phyloP scores from a whole-genome alignment of 2,329 filamentous ascomycete genomes.

The Aspergillus tamarii region DNA sequence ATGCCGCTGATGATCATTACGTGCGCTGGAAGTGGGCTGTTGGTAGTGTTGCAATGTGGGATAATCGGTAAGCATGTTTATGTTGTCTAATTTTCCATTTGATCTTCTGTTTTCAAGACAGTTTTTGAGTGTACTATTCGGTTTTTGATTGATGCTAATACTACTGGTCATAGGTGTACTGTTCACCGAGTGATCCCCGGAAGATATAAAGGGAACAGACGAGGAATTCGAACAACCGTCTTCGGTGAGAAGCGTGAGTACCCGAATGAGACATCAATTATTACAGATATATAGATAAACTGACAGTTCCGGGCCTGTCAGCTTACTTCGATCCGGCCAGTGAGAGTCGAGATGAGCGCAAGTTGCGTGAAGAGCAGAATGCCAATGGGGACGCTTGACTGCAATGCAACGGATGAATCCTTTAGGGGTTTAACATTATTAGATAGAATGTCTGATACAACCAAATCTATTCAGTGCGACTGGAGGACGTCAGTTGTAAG shows the following conservation, averaged over 20 bases:
- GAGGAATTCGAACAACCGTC: conserved; percentile 19
- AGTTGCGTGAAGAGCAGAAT: not conserved
- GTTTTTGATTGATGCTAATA: not conserved
- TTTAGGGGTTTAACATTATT: not conserved
- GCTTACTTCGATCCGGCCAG: not conserved
- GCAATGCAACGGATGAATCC: not conserved
- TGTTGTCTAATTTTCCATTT: not conserved
- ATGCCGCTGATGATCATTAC: conserved; percentile 54
- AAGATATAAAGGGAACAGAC: conserved; percentile 2
- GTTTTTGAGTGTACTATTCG: too few species aligned
- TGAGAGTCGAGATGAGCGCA: not conserved
- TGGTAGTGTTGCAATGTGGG: conserved; percentile 56
- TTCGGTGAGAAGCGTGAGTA: conserved; percentile 18
- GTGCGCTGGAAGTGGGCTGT: conserved; percentile 57
- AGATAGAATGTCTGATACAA: not conserved
- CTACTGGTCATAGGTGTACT: conserved; percentile 2
- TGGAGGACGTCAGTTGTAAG: not conserved
- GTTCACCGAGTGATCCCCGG: conserved; percentile 14
- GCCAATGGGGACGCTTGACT: not conserved
- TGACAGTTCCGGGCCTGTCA: not conserved
- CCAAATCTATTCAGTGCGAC: not conserved
- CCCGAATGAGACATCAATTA: not conserved
- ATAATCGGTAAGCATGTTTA: conserved; percentile 42
- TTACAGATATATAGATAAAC: not conserved
- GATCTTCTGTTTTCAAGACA: too few species aligned